These are phyloP conservation scores for Austroboletus festivus DNA, from an alignment of 768 basidiomycete genomes.

Conservation along the genomic window DNA sequence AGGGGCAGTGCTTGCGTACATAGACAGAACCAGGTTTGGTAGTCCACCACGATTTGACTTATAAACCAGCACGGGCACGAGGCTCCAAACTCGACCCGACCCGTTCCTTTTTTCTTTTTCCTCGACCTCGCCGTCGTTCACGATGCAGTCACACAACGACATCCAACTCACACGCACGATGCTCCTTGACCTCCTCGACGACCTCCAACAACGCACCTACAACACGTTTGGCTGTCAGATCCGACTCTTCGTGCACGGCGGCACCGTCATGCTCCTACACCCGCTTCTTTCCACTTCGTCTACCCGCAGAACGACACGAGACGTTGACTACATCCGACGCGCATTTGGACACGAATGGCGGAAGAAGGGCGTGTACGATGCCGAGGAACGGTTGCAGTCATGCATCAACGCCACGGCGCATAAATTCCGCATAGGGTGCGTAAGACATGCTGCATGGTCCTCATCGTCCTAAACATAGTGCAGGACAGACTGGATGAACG, in stretches of 20 bases:
- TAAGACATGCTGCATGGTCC: background rate
- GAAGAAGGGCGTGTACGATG: slow-evolving; percentile 46
- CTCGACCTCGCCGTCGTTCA: background rate
- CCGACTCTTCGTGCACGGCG: slow-evolving; percentile 66
- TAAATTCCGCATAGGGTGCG: slow-evolving; percentile 45
- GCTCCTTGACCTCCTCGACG: slow-evolving; percentile 45
- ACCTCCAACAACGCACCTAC: slow-evolving; percentile 50
- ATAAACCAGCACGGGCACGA: no score
- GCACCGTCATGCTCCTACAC: slow-evolving; percentile 72
- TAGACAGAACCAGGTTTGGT: no score
- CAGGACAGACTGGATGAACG: slow-evolving; percentile 69
- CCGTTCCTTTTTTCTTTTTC: background rate
- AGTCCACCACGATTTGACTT: no score
- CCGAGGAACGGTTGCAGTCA: slow-evolving; percentile 48
- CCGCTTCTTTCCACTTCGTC: slow-evolving; percentile 37
- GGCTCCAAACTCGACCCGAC: no score
- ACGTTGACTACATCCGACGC: slow-evolving; percentile 66
- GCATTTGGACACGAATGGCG: slow-evolving; percentile 57
- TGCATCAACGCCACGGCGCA: slow-evolving; percentile 58
- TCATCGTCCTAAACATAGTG: no score
- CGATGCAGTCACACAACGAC: slow-evolving; percentile 36
- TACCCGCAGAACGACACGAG: slow-evolving; percentile 53
- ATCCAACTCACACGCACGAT: slow-evolving; percentile 29
- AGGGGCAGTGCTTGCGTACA: no score
- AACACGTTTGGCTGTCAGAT: slow-evolving; percentile 49